Percentiles rank a stretch among this genome's conserved stretches.
Conservation (phyloP, 805 yeast genomes). For the Spathaspora girioi region DNA sequence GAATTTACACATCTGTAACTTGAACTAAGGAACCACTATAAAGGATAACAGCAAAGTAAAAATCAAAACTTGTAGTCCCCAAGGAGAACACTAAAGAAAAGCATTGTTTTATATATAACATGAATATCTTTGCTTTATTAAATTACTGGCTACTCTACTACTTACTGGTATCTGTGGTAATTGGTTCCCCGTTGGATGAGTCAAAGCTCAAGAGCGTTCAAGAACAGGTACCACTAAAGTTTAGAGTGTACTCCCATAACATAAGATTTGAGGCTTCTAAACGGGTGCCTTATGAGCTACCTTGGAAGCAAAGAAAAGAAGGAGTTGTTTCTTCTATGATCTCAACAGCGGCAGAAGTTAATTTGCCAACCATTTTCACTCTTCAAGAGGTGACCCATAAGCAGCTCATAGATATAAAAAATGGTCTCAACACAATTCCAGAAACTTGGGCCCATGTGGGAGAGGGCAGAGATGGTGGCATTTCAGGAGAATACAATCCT, state of each 20-base stretch:
- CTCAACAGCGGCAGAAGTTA: neutral
- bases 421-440: slow-evolving; percentile 5
- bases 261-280: slow-evolving; percentile 1
- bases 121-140: neutral
- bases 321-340: slow-evolving; percentile 23
- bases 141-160: neutral
- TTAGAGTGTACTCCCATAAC: slow-evolving; percentile 3
- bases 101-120: too few species aligned
- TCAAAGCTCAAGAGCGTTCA: neutral
- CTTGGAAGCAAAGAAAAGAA: slow-evolving; percentile 6
- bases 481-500: slow-evolving; percentile 26
- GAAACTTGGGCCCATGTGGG: slow-evolving; percentile 25
- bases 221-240: neutral
- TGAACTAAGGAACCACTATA: too few species aligned
- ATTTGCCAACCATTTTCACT: slow-evolving; percentile 29
- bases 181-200: neutral
- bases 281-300: neutral
- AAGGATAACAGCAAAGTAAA: neutral
- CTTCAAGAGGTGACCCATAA: slow-evolving; percentile 35
- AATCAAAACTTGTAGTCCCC: neutral
- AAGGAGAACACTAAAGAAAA: neutral
- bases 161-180: neutral
- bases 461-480: slow-evolving; percentile 28
- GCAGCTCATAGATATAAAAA: slow-evolving; percentile 30
- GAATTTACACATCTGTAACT: too few species aligned